These are phyloP conservation scores for Grigorovia transvaalensis DNA, from an alignment of 805 yeast genomes.

Conservation along the genomic window DNA sequence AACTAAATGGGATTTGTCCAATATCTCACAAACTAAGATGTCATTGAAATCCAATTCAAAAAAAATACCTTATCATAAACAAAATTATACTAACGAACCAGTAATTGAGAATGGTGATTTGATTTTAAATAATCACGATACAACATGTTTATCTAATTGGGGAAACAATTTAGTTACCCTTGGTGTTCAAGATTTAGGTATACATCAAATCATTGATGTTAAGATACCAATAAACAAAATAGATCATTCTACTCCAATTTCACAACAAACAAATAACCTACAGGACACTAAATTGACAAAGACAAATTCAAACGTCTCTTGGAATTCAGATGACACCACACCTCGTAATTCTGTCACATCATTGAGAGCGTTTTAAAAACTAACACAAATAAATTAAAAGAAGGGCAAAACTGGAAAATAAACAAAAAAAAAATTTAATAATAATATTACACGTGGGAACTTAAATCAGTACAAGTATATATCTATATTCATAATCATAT, in stretches of 20 bases:
- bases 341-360: background rate
- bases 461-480: background rate
- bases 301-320: background rate
- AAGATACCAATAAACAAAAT: background rate
- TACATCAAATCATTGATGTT: slow-evolving; percentile 17
- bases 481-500: background rate
- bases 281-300: background rate
- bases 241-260: background rate
- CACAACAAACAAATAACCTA: background rate
- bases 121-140: slow-evolving; percentile 8
- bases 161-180: slow-evolving; percentile 6
- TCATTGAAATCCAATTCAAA: background rate
- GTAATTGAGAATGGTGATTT: slow-evolving; percentile 18
- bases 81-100: background rate
- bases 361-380: background rate
- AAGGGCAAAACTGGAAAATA: background rate
- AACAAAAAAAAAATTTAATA: background rate
- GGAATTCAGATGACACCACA: background rate
- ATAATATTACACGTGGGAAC: background rate
- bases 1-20: slow-evolving; percentile 19
- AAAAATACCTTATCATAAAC: slow-evolving; percentile 1
- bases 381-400: background rate
- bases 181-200: slow-evolving; percentile 18
- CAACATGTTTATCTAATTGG: background rate
- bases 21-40: background rate